Evolutionary conservation across 768 basidiomycete species (phyloP), one percentile per base, ranked within the genome.

Genomic region (Kwoniella mangroviensis): DNA sequence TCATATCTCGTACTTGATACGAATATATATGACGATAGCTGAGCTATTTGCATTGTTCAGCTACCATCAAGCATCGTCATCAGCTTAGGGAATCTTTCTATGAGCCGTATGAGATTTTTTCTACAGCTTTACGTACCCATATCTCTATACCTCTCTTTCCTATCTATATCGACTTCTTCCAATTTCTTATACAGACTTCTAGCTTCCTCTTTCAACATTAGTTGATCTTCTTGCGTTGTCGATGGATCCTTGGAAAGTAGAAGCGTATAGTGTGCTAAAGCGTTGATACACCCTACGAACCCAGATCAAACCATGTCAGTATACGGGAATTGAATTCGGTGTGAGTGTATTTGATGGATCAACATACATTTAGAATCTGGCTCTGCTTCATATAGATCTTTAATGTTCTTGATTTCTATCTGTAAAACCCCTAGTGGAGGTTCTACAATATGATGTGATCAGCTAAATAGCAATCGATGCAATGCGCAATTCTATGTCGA

Each of bases 291-390:
- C 95, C 95, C 95, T 97, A 43, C 7, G 5, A 42, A 66, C 19
- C 21, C 28, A 21, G 10, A 22, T 54, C 40, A 34, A 34, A 34
- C 34, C 6, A 34, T 34, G 34, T 34, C 34, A 34, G n/a, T n/a
- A n/a, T n/a, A n/a, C n/a, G n/a, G n/a, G n/a, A n/a, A n/a, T n/a
- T n/a, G n/a, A n/a, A n/a, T n/a, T n/a, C n/a, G n/a, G n/a, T n/a
- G n/a, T n/a, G n/a, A n/a, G n/a, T n/a, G n/a, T n/a, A n/a, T n/a
- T n/a, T n/a, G n/a, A n/a, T n/a, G n/a, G n/a, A n/a, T n/a, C n/a
- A n/a, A n/a, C n/a, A n/a, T 79, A 93, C 94, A 98, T 87, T 93
- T 96, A 74, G 93, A 92, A 75, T 96, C 93, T 1, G 94, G 90
- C 78, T 98, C 92, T 72, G 94, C 90, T 42, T 90, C 89, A 28